These are phyloP conservation scores for Fusarium burgessii DNA, from an alignment of 2,329 filamentous ascomycete genomes.

Conservation along the genomic window DNA sequence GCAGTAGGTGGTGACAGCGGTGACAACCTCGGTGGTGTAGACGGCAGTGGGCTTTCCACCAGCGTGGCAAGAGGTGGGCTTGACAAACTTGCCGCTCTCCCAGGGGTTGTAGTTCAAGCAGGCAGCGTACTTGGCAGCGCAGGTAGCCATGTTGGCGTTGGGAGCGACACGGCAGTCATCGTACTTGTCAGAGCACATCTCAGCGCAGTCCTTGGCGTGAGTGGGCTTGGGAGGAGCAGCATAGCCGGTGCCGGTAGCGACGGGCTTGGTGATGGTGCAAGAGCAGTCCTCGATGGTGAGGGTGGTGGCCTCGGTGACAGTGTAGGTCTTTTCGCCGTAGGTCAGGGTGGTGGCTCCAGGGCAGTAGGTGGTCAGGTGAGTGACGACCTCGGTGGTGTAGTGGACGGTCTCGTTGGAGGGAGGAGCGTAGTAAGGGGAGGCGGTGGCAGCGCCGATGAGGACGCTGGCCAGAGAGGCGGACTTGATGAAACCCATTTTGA, in stretches of 20 bases:
- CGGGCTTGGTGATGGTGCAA: constrained; percentile 68
- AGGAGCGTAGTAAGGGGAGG: constrained; percentile 32
- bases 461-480: constrained; percentile 33
- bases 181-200: constrained; percentile 31
- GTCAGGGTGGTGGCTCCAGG: constrained; percentile 70
- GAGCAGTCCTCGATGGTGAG: constrained; percentile 74
- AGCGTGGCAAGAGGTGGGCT: constrained; percentile 56
- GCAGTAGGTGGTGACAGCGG: constrained; percentile 54
- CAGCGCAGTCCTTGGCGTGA: constrained; percentile 30
- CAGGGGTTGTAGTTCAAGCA: constrained; percentile 47
- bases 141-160: constrained; percentile 40
- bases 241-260: constrained; percentile 21
- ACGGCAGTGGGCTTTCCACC: constrained; percentile 55
- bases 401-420: constrained; percentile 50
- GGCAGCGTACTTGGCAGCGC: constrained; percentile 41
- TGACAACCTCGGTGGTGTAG: constrained; percentile 34
- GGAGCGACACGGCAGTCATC: constrained; percentile 35
- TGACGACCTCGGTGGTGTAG: constrained; percentile 73
- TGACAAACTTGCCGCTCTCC: constrained; percentile 18
- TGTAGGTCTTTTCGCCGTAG: constrained; percentile 72
- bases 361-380: constrained; percentile 75
- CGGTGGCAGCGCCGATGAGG: constrained; percentile 32
- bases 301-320: constrained; percentile 71
- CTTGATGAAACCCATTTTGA: constrained; percentile 41
- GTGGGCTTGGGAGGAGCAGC: constrained; percentile 27